Evolutionary conservation across 345 rosid genomes (phyloP), one percentile per base, ranked within the genome.

Genomic region (Diplotaxis tenuifolia): DNA sequence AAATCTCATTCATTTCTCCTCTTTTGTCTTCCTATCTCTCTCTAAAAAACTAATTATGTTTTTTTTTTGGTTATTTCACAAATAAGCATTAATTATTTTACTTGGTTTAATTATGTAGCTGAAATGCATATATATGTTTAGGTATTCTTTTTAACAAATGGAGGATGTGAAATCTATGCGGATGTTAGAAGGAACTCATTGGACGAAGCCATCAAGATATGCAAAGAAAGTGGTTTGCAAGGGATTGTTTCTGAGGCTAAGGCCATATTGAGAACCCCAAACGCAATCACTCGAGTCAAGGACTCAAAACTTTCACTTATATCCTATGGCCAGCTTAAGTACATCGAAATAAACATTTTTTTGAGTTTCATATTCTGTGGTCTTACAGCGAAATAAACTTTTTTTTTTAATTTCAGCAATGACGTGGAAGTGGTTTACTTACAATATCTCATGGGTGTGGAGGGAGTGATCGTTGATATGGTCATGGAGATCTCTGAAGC

Each of bases 121-220:
- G 12, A 45, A 68, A 20, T 19, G n/a, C n/a, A 60, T 62, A 68
- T 27, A 25, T 22, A 36, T 20, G 45, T 21, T 40, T 78, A 89
- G 92, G 95, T 89, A 20, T 86, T 82, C 77, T 89, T 89, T 60
- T 77, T 87, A 71, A 89, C 92, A 21, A 84, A 87, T 77, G 92
- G 89, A n/a, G 90, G 90, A 23, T 19, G 60, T 69, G 89, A 85
- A 56, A 81, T 77, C 20, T 84, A 78, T 74, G 59, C 68, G 2
- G 96, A 89, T 50, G 50, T 14, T 16, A 83, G 92, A 78, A 81
- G 89, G 60, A 82, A 85, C 31, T 89, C 92, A 6, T 56, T 89
- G 56, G 90, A 86, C 2, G 92, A 83, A 60, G 96, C 96, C 0
- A 75, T 86, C 15, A 84, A 84, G 71, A 59, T 87, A 38, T 83